Percentiles rank a stretch among this genome's conserved stretches.
Conservation (phyloP, 495 filamentous ascomycete species). For the Evansstolkia leycettana region DNA sequence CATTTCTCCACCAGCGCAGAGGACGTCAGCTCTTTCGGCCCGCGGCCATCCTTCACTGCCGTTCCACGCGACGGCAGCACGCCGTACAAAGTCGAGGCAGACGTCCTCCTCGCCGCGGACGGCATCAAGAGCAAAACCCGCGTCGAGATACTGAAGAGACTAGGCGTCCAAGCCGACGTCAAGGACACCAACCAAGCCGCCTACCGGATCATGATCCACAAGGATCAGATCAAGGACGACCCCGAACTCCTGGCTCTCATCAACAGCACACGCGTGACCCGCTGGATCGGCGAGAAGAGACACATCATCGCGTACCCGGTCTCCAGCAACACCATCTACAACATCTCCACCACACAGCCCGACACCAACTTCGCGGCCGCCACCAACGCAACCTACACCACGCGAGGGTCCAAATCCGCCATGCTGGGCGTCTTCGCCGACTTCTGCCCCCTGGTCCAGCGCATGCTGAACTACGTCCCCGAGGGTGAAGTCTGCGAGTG, state of each 20-base stretch:
- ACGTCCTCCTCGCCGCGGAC: conserved; percentile 60
- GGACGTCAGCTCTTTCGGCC: conserved; percentile 40
- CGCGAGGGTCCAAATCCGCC: conserved; percentile 51
- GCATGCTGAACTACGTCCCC: conserved; percentile 65
- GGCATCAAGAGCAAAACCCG: conserved; percentile 61
- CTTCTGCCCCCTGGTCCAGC: conserved; percentile 60
- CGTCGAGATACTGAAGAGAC: conserved; percentile 43
- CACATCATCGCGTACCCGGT: conserved; percentile 83
- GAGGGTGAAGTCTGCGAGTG: conserved; percentile 75
- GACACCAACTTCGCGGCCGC: conserved; percentile 61
- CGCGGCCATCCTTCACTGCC: conserved; percentile 42
- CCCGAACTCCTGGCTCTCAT: conserved; percentile 56
- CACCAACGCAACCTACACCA: conserved; percentile 66
- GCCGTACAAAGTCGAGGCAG: conserved; percentile 44
- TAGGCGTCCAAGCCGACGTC: conserved; percentile 43
- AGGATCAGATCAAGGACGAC: conserved; percentile 52
- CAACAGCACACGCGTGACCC: conserved; percentile 51
- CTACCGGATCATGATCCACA: conserved; percentile 74
- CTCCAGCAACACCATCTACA: conserved; percentile 63
- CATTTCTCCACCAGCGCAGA: conserved; percentile 46
- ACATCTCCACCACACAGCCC: conserved; percentile 63
- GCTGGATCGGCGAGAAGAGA: conserved; percentile 66
- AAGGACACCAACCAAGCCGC: conserved; percentile 66
- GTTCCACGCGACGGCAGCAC: conserved; percentile 39
- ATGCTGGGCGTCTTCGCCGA: conserved; percentile 57